These are phyloP conservation scores for Diaporthe citriasiana DNA, from an alignment of 2,329 filamentous ascomycete genomes.

Conservation along the genomic window DNA sequence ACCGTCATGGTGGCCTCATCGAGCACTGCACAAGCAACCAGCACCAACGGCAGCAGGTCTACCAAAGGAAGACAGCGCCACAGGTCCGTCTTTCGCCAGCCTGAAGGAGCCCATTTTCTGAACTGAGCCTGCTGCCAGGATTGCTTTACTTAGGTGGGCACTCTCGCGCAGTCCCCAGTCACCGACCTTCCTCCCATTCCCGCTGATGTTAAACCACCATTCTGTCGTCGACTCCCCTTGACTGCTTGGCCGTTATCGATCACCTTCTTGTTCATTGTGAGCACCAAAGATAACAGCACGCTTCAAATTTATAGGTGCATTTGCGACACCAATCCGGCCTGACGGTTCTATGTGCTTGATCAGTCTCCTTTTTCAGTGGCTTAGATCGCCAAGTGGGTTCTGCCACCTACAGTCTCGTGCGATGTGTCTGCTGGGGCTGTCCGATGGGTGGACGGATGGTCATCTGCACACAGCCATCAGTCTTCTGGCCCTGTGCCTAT, in stretches of 20 bases:
- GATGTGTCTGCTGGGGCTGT: neutral
- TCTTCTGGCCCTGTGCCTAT: slow-evolving; percentile 6
- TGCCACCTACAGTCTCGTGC: slow-evolving; percentile 16
- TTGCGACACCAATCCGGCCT: neutral
- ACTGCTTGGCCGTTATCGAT: neutral
- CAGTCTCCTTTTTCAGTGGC: slow-evolving; percentile 20
- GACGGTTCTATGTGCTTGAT: neutral
- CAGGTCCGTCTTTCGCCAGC: neutral
- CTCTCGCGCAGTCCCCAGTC: neutral
- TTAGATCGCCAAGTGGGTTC: slow-evolving; percentile 30
- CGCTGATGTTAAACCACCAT: neutral
- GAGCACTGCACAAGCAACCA: neutral
- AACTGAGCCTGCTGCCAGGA: neutral
- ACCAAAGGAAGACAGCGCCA: neutral
- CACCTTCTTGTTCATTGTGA: neutral
- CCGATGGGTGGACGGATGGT: neutral
- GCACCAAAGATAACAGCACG: neutral
- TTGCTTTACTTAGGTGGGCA: neutral
- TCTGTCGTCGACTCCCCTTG: neutral
- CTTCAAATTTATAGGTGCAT: neutral
- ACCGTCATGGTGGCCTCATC: neutral
- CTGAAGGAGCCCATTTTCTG: neutral
- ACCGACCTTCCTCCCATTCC: neutral
- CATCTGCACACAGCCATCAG: slow-evolving; percentile 28
- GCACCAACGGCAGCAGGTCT: neutral